Evolutionary conservation across 805 yeast genomes (phyloP), one percentile per base, ranked within the genome.

Genomic region (Isabelozyma heimii): DNA sequence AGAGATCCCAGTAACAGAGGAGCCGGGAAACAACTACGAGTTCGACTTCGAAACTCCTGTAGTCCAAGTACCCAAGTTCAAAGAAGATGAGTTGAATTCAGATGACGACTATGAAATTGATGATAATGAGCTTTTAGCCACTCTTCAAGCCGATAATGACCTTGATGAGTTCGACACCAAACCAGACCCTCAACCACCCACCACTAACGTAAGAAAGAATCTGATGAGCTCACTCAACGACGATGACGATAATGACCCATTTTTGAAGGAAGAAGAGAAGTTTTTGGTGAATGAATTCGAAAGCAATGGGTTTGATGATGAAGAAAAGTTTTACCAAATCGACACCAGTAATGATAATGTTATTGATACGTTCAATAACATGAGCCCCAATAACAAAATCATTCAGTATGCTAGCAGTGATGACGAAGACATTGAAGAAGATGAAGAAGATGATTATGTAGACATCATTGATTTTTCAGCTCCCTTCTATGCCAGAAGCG

Each of bases 81-180:
- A 74, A 43, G 83, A 79, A 24, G 73, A 70, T 26, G 80, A 73
- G 43, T 56, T 72, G 40, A 69, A 69, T 49, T 80, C 86, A 0
- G 90, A 83, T 48, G 89, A 82, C 9, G 91, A 84, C 57, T 83
- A 84, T 56, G 84, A 80, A 54, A 75, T 80, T 50, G 84, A 74
- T 55, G 79, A 74, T 53, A 73, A 74, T 52, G 79, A 72, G 51
- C 59, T 74, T 30, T 60, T 74, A 40, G 79, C 79, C 14, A 75
- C 79, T 2, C 59, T 75, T 33, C 77, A 75, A 52, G 79, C 76
- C 1, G 80, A 75, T 48, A 72, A 73, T 44, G 79, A 74, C 50
- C 48, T 67, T 14, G 78, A 72, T 39, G 77, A 73, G 47, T 72
- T 72, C 48, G 49, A 47, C 28, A 41, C 48, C 30, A 46, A 40